Evolutionary conservation across 257 asterid species (phyloP), one percentile per base, ranked within the genome.

Genomic region (Primulina eburnea): DNA sequence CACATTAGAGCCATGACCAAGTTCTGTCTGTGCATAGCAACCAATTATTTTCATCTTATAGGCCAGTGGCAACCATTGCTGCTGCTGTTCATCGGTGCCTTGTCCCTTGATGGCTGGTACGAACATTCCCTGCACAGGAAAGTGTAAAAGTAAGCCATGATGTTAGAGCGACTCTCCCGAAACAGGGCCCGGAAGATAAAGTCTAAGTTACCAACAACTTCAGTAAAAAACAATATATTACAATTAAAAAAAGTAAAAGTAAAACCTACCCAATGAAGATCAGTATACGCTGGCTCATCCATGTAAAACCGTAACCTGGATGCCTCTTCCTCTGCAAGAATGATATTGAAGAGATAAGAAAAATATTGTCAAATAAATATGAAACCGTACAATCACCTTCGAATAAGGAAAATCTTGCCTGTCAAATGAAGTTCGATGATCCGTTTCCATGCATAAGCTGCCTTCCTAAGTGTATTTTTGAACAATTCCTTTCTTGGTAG

Each of bases 1-100:
- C 16, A 91, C 98, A 71, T 94, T 94, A 73, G 99, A 94, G 47
- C 98, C 98, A 67, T 94, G 99, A 50, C 99, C 98, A 79, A 94
- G 99, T 85, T 94, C 99, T 70, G 97, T 94, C 80, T 94, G 99
- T 6, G 99, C 99, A 71, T 94, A 94, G 83, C 99, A 94, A 59
- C 99, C 99, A 81, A 94, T 94, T 74, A 91, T 89, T 83, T 94
- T 88, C 98, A 94, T 94, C 88, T 91, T 94, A 76, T 88, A 78
- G 60, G 99, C 98, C 85, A 91, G 76, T 0, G 99, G 82, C 75
- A 91, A 79, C 99, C 99, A 94, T 77, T 91, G 88, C 59, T 60
- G 40, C 78, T 91, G 99, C 61, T 94, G 99, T 73, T 89, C 95
- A 47, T 91, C 98, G 38, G 97, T 94, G 55, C 90, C 97, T 83